These are phyloP conservation scores for Blastocystis hominis DNA, from an alignment of 352 stramenopile genomes.

Conservation along the genomic window DNA sequence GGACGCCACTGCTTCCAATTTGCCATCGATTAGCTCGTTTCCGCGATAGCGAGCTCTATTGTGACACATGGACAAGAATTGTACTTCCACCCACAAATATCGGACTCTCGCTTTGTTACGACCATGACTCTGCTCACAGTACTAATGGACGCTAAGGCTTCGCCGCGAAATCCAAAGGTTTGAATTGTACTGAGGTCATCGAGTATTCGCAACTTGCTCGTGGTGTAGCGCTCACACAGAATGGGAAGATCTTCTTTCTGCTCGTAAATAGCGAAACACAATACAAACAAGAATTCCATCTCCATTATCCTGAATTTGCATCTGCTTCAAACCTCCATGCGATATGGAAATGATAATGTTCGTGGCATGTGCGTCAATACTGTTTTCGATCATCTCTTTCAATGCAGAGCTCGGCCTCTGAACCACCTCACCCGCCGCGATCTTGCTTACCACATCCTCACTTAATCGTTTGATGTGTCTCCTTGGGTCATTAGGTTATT, in stretches of 20 bases:
- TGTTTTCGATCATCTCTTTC: conserved; percentile 97
- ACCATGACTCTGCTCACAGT: conserved; percentile 83
- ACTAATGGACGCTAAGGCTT: conserved; percentile 90
- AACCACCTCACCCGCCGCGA: conserved; percentile 85
- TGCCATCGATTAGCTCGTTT: conserved; percentile 72
- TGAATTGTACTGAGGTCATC: conserved; percentile 84
- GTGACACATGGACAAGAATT: background rate
- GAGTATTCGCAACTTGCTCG: conserved; percentile 84
- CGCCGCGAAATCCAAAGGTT: conserved; percentile 95
- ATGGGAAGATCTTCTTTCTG: conserved; percentile 79
- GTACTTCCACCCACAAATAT: conserved; percentile 66
- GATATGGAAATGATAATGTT: conserved; percentile 70
- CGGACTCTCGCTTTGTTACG: conserved; percentile 71
- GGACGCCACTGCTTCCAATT: conserved; percentile 60
- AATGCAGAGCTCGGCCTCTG: conserved; percentile 82
- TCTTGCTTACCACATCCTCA: conserved; percentile 83
- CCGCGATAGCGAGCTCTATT: conserved; percentile 80
- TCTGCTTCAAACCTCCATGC: conserved; percentile 78
- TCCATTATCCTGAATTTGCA: conserved; percentile 88
- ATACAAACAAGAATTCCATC: conserved; percentile 70
- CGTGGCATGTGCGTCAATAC: conserved; percentile 82
- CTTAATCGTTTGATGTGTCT: conserved; percentile 74
- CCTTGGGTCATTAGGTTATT: background rate
- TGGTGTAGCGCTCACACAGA: conserved; percentile 92
- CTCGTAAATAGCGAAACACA: background rate